These are phyloP conservation scores for Guadua angustifolia DNA, from an alignment of 176 grass and related monocot genomes.

Conservation along the genomic window DNA sequence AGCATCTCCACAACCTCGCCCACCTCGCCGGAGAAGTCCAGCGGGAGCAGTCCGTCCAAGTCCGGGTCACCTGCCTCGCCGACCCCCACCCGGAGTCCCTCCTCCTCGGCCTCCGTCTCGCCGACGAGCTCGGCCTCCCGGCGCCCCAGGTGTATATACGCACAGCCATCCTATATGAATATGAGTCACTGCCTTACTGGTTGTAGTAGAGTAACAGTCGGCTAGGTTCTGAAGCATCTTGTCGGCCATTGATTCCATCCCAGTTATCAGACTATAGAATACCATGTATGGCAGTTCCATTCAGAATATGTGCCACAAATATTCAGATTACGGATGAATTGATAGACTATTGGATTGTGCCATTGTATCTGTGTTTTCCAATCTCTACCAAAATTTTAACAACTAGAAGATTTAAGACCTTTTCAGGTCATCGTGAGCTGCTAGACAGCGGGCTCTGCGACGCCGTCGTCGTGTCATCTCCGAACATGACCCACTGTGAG, in stretches of 20 bases:
- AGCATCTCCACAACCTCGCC: slow-evolving; percentile 85
- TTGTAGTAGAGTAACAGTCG: background rate
- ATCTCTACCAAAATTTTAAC: slow-evolving; percentile 17
- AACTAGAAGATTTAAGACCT: slow-evolving; percentile 58
- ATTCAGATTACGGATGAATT: background rate
- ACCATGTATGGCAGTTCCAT: background rate
- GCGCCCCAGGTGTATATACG: slow-evolving; percentile 53
- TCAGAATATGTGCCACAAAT: background rate
- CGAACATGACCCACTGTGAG: slow-evolving; percentile 93
- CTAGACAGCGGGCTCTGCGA: slow-evolving; percentile 84
- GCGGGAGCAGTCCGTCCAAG: slow-evolving; percentile 37
- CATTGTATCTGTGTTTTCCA: background rate
- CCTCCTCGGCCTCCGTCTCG: slow-evolving; percentile 58
- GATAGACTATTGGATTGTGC: background rate
- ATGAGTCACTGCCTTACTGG: background rate
- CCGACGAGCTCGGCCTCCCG: slow-evolving; percentile 61
- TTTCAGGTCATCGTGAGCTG: slow-evolving; percentile 75
- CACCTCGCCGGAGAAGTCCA: slow-evolving; percentile 57
- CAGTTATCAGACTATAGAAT: background rate
- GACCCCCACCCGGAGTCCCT: slow-evolving; percentile 78
- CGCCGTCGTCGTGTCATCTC: slow-evolving; percentile 72
- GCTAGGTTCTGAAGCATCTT: background rate
- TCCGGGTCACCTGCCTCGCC: slow-evolving; percentile 64
- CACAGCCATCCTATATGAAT: background rate
- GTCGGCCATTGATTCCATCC: background rate